Percentiles rank a stretch among this genome's conserved stretches.
Evolutionary conservation across 164 flowering plant genomes (phyloP).

Genomic region (Cinnamomum chago): DNA sequence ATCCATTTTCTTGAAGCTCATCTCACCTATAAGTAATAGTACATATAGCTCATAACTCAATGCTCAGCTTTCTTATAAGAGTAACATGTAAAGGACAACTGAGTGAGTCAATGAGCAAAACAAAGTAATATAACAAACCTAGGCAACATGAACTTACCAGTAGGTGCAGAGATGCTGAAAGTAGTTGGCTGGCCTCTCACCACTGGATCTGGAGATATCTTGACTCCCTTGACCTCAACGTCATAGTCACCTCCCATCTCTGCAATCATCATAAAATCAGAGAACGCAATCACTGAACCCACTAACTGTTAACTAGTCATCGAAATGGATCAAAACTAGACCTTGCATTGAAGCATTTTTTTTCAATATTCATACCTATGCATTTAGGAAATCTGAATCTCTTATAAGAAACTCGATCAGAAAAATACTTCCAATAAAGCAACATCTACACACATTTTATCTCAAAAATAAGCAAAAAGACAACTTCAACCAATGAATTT

Average conservation of each 20-base stretch:
- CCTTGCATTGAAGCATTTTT: neutral
- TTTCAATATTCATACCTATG: too few species aligned
- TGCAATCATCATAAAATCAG: constrained; percentile 2
- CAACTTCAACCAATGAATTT: too few species aligned
- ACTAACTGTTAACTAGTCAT: neutral
- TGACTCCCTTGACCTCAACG: constrained; percentile 52
- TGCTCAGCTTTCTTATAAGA: too few species aligned
- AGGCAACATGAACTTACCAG: constrained; percentile 33
- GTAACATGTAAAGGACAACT: too few species aligned
- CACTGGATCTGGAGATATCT: constrained; percentile 61
- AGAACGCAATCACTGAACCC: neutral
- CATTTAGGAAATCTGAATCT: too few species aligned
- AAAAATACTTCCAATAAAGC: too few species aligned
- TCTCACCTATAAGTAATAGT: too few species aligned
- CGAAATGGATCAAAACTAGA: neutral
- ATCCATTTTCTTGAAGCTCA: too few species aligned
- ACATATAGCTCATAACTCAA: too few species aligned
- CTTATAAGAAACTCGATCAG: too few species aligned
- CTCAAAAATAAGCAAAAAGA: too few species aligned
- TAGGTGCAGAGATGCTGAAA: constrained; percentile 53
- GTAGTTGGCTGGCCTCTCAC: constrained; percentile 53
- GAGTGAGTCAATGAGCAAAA: neutral
- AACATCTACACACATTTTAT: too few species aligned
- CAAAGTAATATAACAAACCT: constrained; percentile 25
- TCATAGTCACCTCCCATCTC: constrained; percentile 50